Base-by-base conservation (phyloP, 192 early-diverging fungal species). In the Phycomyces nitens region DNA sequence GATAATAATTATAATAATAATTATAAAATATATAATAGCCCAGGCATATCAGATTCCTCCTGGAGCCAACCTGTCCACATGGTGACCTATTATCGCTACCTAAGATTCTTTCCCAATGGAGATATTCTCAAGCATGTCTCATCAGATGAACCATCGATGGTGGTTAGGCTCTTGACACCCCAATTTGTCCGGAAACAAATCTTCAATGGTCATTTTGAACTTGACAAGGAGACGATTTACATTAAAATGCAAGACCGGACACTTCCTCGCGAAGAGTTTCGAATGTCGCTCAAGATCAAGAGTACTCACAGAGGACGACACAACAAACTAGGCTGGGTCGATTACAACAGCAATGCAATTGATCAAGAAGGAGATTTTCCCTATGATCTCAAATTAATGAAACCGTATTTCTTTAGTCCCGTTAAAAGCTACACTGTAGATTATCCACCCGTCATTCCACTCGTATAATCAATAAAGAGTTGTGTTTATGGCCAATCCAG, bases 51-150 rank as follows among this genome's bases (percentile, higher is more conserved):
- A 51, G 73, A 78, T 26, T 75, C 50, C 23, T 9, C 56, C 8
- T 75, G 73, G 77, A 58, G 65, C 54, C 73, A 75, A 50, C 70
- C 70, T 0, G 64, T 78, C 53, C 77, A 78, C 53, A 15, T 80
- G 12, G 69, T 80, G 11, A 78, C 73, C 6, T 80, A 80, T 65
- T 69, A 75, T 52, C 53, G 77, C n/a, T 76, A 72, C 50, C 11
- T 80, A 12, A 40, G 76, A 5, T 80, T 80, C 42, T 80, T 78
- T 29, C 53, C 72, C 2, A 59, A 78, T 59, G 76, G 77, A 29
- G 61, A 62, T 7, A 56, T 78, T 12, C 27, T 75, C 11, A 53
- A 67, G 40, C 71, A 72, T 40, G 18, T 75, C n/a, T 62, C 65
- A 0, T 72, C 73, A 1, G 50, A 56, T 10, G 63, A 75, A 53